Conservation (phyloP, 441 rosid genomes). For the Gossypium trilobum region DNA sequence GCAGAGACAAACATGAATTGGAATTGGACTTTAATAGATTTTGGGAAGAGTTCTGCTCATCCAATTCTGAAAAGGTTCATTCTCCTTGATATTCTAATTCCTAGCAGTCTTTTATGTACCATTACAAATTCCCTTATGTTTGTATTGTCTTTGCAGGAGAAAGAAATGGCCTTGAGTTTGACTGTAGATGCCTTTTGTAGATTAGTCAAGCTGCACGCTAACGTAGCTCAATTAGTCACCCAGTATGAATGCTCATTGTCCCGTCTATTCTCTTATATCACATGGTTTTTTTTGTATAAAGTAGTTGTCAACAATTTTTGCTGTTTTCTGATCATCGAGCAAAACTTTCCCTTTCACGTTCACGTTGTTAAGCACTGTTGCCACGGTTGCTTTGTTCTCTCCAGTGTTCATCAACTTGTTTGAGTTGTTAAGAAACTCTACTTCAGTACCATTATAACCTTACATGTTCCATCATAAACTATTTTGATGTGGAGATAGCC, state of each 20-base stretch:
- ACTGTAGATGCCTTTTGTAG: constrained; percentile 94
- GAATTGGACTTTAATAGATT: constrained; percentile 96
- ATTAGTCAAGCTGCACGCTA: constrained; percentile 92
- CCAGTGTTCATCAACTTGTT: not conserved
- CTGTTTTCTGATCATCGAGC: not conserved
- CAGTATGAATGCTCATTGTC: constrained; percentile 42
- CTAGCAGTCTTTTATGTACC: not conserved
- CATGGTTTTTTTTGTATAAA: constrained; percentile 8
- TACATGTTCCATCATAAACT: not conserved
- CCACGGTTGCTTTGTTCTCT: not conserved
- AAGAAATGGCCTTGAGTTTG: constrained; percentile 90
- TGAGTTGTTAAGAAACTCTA: constrained; percentile 9
- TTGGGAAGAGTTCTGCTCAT: constrained; percentile 99
- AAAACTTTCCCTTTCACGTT: not conserved
- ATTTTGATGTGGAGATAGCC: not conserved
- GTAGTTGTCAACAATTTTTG: not conserved
- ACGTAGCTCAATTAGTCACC: constrained; percentile 88
- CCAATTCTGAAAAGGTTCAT: constrained; percentile 86
- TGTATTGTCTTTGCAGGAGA: constrained; percentile 65
- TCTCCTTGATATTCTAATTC: constrained; percentile 4
- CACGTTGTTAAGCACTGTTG: constrained; percentile 3
- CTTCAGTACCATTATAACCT: not conserved
- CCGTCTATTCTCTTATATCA: not conserved
- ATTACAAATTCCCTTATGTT: constrained; percentile 7
- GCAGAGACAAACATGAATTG: constrained; percentile 81